Base-by-base conservation (phyloP, 1,284 basidiomycete genomes). In the Amylostereum chailletii region DNA sequence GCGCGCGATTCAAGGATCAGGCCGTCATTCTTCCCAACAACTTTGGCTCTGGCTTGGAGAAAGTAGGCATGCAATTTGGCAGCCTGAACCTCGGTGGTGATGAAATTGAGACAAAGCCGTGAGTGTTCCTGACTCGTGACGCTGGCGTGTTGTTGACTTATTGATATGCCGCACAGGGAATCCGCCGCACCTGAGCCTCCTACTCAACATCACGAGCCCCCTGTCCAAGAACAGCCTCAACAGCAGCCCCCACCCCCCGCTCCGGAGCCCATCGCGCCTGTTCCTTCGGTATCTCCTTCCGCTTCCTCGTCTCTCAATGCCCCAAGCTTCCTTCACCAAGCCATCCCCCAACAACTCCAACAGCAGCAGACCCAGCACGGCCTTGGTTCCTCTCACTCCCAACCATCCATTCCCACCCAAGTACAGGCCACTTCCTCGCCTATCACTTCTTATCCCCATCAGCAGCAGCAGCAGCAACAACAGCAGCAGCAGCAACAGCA, bases 1-100 rank as follows among this genome's bases (percentile, higher is more conserved):
- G 71, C 43, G 73, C 76, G 32, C 77, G 79, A 48, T 81, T 81
- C 67, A 87, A 86, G 69, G 86, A 87, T 52, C 82, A 86, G 53
- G 77, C 87, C 33, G 86, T 90, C 36, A 77, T 87, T 48, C 79
- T 90, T 75, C 87, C 86, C 1, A 75, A 71, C 45, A 67, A 64
- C 58, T 83, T 83, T 62, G 75, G 79, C 26, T 62, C 74, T 7
- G 72, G 72, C 30, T 57, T 84, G 31, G 84, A 88, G 62, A 87
- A 84, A 62, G 67, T 88, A 46, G 86, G 86, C 44, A 87, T 90
- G 86, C 86, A 89, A 58, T 90, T 90, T 58, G 86, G 86, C 38
- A 88, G 85, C 62, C 66, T 90, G 55, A 82, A 76, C 62, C 71
- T 90, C 34, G 79, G 77, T 38, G 83, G 80, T 11, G 84, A 86